Base-by-base conservation (phyloP, 768 basidiomycete genomes). In the Paxillus ammoniavirescens region DNA sequence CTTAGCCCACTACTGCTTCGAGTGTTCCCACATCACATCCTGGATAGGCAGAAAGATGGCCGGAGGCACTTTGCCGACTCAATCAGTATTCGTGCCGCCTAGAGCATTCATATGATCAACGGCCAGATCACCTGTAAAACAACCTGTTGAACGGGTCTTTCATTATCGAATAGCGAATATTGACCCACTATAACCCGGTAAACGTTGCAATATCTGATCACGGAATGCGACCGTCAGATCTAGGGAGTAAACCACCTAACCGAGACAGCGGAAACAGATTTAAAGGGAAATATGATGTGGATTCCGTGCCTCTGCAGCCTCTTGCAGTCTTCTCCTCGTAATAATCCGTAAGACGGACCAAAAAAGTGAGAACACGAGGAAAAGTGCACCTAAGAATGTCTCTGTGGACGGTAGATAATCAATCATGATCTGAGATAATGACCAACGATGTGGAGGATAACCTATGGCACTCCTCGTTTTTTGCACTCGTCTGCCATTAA, bases 381-480 rank as follows among this genome's bases (percentile, higher is more conserved):
- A 41, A 31, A 33, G 6, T 14, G n/a, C 30, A 8, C 18, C 18
- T 37, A 12, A 12, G 28, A 18, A 18, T 28, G 31, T 33, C 49
- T 17, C 5, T 18, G 30, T 31, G 44, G 37, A 28, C 15, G 13
- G 35, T 10, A 46, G 51, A 52, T 52, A 47, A 47, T 52, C 51
- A 30, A 52, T 52, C 43, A 23, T 15, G 14, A 52, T 52, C 45
- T 30, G 21, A 33, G 49, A 50, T 50, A 50, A 42, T 28, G 49
- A n/a, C 49, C 6, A 21, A 41, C 40, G 41, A 18, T 35, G 41
- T 9, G 18, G 23, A 42, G 14, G 30, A 42, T 40, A 42, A 41
- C 49, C 49, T 50, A 50, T 31, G 31, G 41, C 49, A 42, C 10
- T 50, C 42, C 42, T 21, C 28, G 13, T 26, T 21, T 31, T 26